These are phyloP conservation scores for Debaryomyces prosopidis DNA, from an alignment of 805 yeast species.

Conservation along the genomic window DNA sequence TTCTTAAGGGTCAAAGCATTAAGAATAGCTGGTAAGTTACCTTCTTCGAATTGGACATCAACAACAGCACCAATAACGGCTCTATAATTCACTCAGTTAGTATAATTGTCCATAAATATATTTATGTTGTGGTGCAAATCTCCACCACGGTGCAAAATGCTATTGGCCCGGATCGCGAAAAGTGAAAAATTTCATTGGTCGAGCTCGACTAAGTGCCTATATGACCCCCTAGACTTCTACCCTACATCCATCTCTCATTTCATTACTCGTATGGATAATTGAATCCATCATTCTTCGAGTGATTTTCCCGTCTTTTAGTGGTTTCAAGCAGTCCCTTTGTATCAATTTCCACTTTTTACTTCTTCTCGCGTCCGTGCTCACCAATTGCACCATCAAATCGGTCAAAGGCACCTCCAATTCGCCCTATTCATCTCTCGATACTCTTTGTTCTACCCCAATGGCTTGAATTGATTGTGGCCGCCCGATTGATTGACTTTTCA, in stretches of 20 bases:
- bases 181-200: constrained; percentile 30
- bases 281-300: too few species aligned
- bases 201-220: constrained; percentile 5
- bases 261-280: not conserved
- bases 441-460: not conserved
- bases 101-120: constrained; percentile 13
- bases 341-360: not conserved
- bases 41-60: constrained; percentile 98
- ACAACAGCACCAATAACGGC: constrained; percentile 99
- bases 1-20: constrained; percentile 92
- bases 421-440: not conserved
- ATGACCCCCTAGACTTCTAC: not conserved
- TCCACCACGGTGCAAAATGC: constrained; percentile 1
- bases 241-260: not conserved
- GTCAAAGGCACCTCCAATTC: not conserved
- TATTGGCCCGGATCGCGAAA: constrained; percentile 4
- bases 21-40: constrained; percentile 94
- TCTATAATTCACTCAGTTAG: constrained; percentile 48
- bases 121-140: not conserved
- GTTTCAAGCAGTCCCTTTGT: not conserved
- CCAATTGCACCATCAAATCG: not conserved
- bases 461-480: not conserved
- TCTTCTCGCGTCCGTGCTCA: not conserved
- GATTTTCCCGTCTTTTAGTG: not conserved
- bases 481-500: not conserved